Conservation (phyloP, 129 eudicot genomes). For the Oenanthe sinensis region DNA sequence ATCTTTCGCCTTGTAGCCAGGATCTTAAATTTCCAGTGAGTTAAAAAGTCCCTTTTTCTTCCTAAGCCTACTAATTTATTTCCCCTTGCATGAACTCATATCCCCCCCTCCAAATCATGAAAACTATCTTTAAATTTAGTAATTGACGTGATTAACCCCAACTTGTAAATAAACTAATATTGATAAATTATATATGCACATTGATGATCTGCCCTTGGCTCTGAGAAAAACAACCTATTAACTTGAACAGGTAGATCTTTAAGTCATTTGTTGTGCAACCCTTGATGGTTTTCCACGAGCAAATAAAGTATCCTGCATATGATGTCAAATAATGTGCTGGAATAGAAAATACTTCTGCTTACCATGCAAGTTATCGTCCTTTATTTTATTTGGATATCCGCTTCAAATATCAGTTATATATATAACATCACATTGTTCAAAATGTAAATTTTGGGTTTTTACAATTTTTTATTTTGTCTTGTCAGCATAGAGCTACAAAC, state of each 20-base stretch:
- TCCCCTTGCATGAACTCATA: background rate
- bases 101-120: background rate
- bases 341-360: background rate
- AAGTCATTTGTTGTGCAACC: background rate
- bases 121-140: background rate
- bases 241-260: background rate
- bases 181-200: background rate
- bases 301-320: background rate
- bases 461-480: constrained; percentile 9
- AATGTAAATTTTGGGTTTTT: background rate
- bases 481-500: constrained; percentile 68
- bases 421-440: constrained; percentile 4
- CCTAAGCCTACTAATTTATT: too few relatives aligned
- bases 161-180: background rate
- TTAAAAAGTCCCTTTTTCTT: too few relatives aligned
- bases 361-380: background rate
- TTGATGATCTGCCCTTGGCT: background rate
- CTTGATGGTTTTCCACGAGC: background rate
- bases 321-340: background rate
- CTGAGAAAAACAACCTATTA: background rate
- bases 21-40: too few relatives aligned
- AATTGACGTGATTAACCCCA: background rate
- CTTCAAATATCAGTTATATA: background rate
- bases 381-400: background rate
- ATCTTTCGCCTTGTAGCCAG: too few relatives aligned